Base-by-base conservation (phyloP, 208 protist genomes). In the Lotmaria passim region DNA sequence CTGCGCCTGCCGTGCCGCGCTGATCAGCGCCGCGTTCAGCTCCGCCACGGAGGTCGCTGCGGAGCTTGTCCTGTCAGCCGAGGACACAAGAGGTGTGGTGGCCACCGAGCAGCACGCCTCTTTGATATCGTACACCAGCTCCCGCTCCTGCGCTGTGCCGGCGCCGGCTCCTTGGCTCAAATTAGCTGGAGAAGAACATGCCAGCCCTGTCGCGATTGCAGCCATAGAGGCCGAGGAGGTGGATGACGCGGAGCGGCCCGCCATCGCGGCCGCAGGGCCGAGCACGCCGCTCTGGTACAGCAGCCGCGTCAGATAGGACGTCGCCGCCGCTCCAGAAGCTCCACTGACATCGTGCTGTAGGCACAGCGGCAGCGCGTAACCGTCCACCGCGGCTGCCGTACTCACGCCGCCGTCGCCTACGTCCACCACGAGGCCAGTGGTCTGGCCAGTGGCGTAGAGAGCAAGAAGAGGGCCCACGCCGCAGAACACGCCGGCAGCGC, bases 371-470 rank as follows among this genome's bases (percentile, higher is more conserved):
- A 94, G 23, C 2, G 77, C 76, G 51, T 66, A 83, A 33, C 86
- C 86, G 47, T 88, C 66, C 50, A 90, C 73, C 8, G 85, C 81
- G 0, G 79, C 76, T 2, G 78, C 81, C 10, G 86, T 89, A 58
- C 81, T 86, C 10, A 80, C 65, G 17, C 77, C 76, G 17, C 74
- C 75, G 52, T 92, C 83, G 10, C 85, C 86, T 0, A 91, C 73
- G 52, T 91, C 86, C 33, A 91, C 28, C 7, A 85, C 86, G 15
- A 88, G 47, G 10, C 85, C 86, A 5, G 79, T 91, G n/a, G 74
- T 85, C n/a, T 79, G 43, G 1, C 86, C 86, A 0, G 84, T 89
- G 5, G 79, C 75, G 62, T 89, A 91, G 36, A 94, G 71, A 8
- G 86, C 69, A 5, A 94, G 73, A 10, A 92, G 67, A 17, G 86